phyloP scores from a whole-genome alignment of 106 monocot species.

The Acorus gramineus region DNA sequence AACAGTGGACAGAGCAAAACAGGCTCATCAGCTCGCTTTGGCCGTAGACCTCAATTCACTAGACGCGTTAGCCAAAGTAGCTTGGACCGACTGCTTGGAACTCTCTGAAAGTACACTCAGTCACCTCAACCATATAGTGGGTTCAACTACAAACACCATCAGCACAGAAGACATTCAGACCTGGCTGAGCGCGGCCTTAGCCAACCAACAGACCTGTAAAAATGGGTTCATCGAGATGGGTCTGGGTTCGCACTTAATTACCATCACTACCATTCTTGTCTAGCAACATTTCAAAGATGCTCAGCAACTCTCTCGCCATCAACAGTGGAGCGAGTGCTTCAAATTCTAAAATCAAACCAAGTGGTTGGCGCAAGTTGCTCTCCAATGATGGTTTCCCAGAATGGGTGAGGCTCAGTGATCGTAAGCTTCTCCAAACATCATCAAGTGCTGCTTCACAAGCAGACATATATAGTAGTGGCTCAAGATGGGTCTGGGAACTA shows the following conservation, averaged over 20 bases:
- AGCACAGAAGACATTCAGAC: conserved; percentile 7
- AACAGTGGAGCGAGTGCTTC: neutral
- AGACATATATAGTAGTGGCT: conserved; percentile 15
- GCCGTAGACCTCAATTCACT: neutral
- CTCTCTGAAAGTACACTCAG: conserved; percentile 1
- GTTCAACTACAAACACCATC: neutral
- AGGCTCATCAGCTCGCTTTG: neutral
- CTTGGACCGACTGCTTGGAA: conserved; percentile 5
- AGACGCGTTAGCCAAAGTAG: neutral
- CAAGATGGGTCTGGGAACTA: conserved; percentile 22
- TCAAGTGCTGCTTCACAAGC: neutral
- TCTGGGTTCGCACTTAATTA: neutral
- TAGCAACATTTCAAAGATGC: conserved; percentile 8
- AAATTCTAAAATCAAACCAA: too few species aligned
- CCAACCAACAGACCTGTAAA: conserved; percentile 19
- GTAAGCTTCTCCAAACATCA: conserved; percentile 6
- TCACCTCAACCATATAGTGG: conserved; percentile 4
- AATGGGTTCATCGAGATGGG: conserved; percentile 14
- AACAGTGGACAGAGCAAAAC: conserved; percentile 8
- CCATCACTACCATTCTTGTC: neutral
- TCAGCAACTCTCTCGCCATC: conserved; percentile 21
- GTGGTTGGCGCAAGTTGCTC: neutral
- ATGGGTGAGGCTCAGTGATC: conserved; percentile 6
- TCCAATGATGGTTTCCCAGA: conserved; percentile 5
- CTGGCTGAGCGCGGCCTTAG: conserved; percentile 22